A percentile compares a stretch with the other conserved stretches of the same genome.
Evolutionary conservation across 2,329 filamentous ascomycete species (phyloP).

Genomic region (Talaromyces sp.): DNA sequence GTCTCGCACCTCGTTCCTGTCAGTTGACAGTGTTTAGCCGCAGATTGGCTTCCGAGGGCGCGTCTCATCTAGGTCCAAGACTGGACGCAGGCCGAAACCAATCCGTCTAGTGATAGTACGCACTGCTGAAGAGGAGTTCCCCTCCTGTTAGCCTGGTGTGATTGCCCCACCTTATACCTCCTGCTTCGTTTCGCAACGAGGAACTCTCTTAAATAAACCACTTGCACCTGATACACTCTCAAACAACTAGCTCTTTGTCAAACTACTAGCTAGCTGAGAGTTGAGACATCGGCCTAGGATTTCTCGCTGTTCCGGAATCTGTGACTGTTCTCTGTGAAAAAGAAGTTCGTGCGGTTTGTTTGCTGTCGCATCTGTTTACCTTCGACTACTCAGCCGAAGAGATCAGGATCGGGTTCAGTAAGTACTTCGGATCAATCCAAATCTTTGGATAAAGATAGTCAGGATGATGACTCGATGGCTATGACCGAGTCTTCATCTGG

Average conservation of each 20-base stretch:
- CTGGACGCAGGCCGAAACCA: background rate
- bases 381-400: background rate
- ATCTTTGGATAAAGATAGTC: background rate
- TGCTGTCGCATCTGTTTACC: constrained; percentile 13
- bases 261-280: background rate
- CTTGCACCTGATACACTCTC: constrained; percentile 1
- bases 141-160: constrained; percentile 17
- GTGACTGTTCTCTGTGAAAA: background rate
- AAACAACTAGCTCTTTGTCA: constrained; percentile 9
- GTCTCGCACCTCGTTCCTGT: background rate
- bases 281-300: constrained; percentile 7
- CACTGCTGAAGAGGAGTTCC: background rate
- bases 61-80: constrained; percentile 6
- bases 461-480: background rate
- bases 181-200: constrained; percentile 18
- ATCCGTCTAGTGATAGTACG: background rate
- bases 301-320: background rate
- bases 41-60: constrained; percentile 2
- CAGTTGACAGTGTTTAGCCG: constrained; percentile 4
- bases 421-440: background rate
- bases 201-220: background rate
- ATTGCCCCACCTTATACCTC: constrained; percentile 21
- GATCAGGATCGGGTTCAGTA: background rate
- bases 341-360: background rate
- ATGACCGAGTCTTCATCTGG: background rate